A percentile compares a stretch with the other conserved stretches of the same genome.
Conservation (phyloP, 371 early-diverging fungal species). For the Mortierella sp. region DNA sequence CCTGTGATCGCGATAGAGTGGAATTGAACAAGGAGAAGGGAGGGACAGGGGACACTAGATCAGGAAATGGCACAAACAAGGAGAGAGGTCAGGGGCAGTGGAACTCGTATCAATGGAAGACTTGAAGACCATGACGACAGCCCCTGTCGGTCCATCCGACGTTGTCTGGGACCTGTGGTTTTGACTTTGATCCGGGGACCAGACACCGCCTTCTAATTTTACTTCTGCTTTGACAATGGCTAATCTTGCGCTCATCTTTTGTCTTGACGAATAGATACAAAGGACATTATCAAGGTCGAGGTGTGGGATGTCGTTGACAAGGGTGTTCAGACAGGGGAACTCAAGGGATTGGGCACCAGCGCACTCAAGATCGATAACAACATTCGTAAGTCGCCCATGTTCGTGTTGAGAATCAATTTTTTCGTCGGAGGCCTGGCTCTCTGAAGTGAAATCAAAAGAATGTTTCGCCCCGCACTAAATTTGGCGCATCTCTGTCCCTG, state of each 20-base stretch:
- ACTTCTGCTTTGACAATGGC: too few species aligned
- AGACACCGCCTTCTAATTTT: too few species aligned
- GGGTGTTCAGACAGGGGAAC: slow-evolving; percentile 46
- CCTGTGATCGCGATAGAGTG: neutral
- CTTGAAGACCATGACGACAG: slow-evolving; percentile 7
- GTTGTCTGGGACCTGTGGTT: neutral
- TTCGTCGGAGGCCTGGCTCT: neutral
- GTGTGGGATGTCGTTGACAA: slow-evolving; percentile 81
- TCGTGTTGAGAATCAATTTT: neutral
- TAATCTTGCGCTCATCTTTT: neutral
- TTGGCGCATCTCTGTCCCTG: neutral
- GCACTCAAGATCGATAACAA: slow-evolving; percentile 53
- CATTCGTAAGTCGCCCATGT: slow-evolving; percentile 25
- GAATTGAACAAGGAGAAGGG: neutral
- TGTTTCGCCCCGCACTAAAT: slow-evolving; percentile 2
- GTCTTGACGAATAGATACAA: slow-evolving; percentile 56
- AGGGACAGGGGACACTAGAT: neutral
- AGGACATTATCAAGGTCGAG: slow-evolving; percentile 77
- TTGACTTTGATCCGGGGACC: neutral
- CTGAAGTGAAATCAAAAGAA: slow-evolving; percentile 1
- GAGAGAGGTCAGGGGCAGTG: neutral
- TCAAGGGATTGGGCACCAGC: slow-evolving; percentile 12
- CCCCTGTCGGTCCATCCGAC: neutral
- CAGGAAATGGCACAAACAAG: neutral
- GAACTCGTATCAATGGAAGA: too few species aligned